Evolutionary conservation across 1,284 basidiomycete species (phyloP).

Genomic region (Tylopilus orsonianus): DNA sequence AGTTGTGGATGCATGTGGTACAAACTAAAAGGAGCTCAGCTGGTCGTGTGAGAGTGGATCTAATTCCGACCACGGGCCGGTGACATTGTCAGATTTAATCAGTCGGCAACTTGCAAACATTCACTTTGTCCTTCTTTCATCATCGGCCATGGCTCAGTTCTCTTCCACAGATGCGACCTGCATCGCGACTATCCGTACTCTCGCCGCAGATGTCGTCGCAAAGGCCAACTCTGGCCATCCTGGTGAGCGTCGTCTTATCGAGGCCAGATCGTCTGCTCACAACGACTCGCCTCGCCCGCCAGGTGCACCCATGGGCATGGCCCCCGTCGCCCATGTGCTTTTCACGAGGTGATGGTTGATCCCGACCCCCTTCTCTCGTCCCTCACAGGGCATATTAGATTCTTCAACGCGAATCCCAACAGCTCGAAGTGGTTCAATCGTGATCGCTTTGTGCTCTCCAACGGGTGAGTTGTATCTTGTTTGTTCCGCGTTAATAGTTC

Average conservation of each 20-base stretch:
- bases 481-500: constrained; percentile 7
- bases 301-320: constrained; percentile 93
- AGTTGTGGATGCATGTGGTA: constrained; percentile 70
- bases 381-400: constrained; percentile 43
- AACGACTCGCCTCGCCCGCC: constrained; percentile 6
- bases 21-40: too few species aligned
- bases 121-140: constrained; percentile 27
- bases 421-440: constrained; percentile 91
- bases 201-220: constrained; percentile 70
- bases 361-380: background rate
- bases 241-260: constrained; percentile 42
- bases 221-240: constrained; percentile 94
- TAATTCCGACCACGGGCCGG: too few species aligned
- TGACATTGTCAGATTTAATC: too few species aligned
- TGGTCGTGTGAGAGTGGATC: too few species aligned
- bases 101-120: too few species aligned
- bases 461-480: constrained; percentile 49
- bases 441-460: constrained; percentile 86
- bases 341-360: constrained; percentile 60
- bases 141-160: constrained; percentile 46
- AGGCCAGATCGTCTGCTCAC: constrained; percentile 13
- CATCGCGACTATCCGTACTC: constrained; percentile 68
- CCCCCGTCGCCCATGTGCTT: constrained; percentile 85
- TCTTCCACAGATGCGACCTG: constrained; percentile 52
- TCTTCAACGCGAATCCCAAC: constrained; percentile 86